These are phyloP conservation scores for Nigrospora oryzae DNA, from an alignment of 2,329 filamentous ascomycete genomes.

Conservation along the genomic window DNA sequence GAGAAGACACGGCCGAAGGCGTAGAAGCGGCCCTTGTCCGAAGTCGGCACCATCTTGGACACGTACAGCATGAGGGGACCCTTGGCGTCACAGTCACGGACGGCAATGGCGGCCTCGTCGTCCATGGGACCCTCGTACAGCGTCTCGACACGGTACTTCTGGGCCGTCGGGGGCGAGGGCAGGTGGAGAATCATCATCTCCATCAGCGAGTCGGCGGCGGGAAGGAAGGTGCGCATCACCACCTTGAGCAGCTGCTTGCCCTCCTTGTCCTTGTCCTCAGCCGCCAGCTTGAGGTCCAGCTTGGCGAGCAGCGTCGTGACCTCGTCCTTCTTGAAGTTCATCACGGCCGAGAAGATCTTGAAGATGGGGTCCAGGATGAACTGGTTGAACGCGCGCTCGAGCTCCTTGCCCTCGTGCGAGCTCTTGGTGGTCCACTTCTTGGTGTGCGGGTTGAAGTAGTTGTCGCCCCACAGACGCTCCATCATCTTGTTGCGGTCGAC, in stretches of 20 bases:
- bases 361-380: slow-evolving; percentile 99
- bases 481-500: slow-evolving; percentile 99
- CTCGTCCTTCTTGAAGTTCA: slow-evolving; percentile 99
- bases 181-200: slow-evolving; percentile 99
- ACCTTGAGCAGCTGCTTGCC: slow-evolving; percentile 97
- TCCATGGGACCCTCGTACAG: slow-evolving; percentile 96
- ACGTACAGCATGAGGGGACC: slow-evolving; percentile 99
- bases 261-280: slow-evolving; percentile 86
- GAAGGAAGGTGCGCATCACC: slow-evolving; percentile 98
- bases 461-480: slow-evolving; percentile 99
- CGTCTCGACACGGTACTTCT: slow-evolving; percentile 97
- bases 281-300: slow-evolving; percentile 84
- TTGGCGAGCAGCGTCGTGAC: slow-evolving; percentile 75
- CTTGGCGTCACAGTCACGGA: slow-evolving; percentile 97
- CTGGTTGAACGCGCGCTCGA: slow-evolving; percentile 99
- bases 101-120: slow-evolving; percentile 88
- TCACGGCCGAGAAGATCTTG: slow-evolving; percentile 93
- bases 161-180: slow-evolving; percentile 89
- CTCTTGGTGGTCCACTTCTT: slow-evolving; percentile 98
- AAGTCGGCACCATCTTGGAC: slow-evolving; percentile 99
- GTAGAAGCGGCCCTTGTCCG: slow-evolving; percentile 99
- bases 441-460: slow-evolving; percentile 99
- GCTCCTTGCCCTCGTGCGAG: slow-evolving; percentile 74
- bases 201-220: slow-evolving; percentile 92
- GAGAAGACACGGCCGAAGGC: slow-evolving; percentile 99